Evolutionary conservation across 306 rosid genomes (phyloP).

Genomic region (Cicer bijugum): DNA sequence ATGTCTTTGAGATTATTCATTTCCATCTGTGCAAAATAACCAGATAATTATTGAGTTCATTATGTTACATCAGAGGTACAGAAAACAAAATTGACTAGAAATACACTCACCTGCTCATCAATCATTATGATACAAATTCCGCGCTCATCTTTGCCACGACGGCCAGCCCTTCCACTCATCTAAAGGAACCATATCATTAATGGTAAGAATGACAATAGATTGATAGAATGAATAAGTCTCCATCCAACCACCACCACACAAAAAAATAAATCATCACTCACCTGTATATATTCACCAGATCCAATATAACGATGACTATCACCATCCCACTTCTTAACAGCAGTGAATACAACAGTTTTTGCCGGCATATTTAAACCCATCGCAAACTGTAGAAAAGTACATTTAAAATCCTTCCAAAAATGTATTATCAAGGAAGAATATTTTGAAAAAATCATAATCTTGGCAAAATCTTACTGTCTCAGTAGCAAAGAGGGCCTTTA

Average conservation of each 20-base stretch:
- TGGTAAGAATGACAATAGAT: background rate
- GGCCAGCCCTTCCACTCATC: constrained; percentile 99
- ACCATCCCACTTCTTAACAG: constrained; percentile 98
- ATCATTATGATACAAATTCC: constrained; percentile 96
- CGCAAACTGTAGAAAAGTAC: constrained; percentile 73
- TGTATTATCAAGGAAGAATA: constrained; percentile 32
- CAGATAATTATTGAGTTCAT: constrained; percentile 25
- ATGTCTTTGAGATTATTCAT: constrained; percentile 90
- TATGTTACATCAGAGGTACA: background rate
- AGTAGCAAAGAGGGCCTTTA: constrained; percentile 97
- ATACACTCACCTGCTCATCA: constrained; percentile 82
- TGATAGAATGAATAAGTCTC: constrained; percentile 35
- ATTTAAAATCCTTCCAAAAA: constrained; percentile 22
- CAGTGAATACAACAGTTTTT: constrained; percentile 95
- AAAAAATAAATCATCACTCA: constrained; percentile 46
- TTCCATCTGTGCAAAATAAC: constrained; percentile 74
- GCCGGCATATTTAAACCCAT: constrained; percentile 99
- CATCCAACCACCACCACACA: constrained; percentile 47
- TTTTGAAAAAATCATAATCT: constrained; percentile 24
- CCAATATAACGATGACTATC: constrained; percentile 96
- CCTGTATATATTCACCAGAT: constrained; percentile 99
- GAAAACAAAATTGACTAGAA: constrained; percentile 28
- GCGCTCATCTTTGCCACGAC: constrained; percentile 97
- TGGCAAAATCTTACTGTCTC: constrained; percentile 75
- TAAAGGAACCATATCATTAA: constrained; percentile 44